phyloP scores from a whole-genome alignment of 2,329 filamentous ascomycete species.

The Metarhizium album region DNA sequence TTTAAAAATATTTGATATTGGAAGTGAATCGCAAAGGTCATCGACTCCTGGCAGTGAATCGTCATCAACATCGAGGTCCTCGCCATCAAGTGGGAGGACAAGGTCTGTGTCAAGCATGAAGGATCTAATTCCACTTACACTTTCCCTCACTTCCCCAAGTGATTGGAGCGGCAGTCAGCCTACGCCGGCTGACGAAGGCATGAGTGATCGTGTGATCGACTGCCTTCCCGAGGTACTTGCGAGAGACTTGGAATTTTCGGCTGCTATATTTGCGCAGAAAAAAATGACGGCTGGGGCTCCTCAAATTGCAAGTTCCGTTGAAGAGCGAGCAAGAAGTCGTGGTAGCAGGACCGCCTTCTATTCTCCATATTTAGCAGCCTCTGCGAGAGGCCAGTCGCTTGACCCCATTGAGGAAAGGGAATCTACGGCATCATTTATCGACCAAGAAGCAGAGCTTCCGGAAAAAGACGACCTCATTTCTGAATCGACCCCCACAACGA shows the following conservation, averaged over 20 bases:
- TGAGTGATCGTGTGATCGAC: slow-evolving; percentile 23
- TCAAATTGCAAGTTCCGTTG: slow-evolving; percentile 22
- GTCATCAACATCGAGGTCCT: slow-evolving; percentile 9
- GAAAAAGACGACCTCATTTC: slow-evolving; percentile 15
- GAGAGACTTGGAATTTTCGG: slow-evolving; percentile 39
- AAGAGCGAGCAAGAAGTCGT: slow-evolving; percentile 13
- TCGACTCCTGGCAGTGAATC: slow-evolving; percentile 2
- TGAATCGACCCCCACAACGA: slow-evolving; percentile 22
- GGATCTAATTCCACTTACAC: slow-evolving; percentile 25
- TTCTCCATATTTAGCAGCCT: slow-evolving; percentile 19
- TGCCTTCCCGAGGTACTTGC: slow-evolving; percentile 48
- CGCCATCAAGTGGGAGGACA: slow-evolving; percentile 14
- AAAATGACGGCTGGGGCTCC: slow-evolving; percentile 43
- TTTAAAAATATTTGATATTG: background rate
- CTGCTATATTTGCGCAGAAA: slow-evolving; percentile 35
- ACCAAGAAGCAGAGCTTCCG: slow-evolving; percentile 11
- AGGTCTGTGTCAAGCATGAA: slow-evolving; percentile 30
- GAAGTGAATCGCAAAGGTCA: background rate
- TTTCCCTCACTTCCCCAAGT: slow-evolving; percentile 18
- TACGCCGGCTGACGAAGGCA: slow-evolving; percentile 14
- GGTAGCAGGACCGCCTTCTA: slow-evolving; percentile 8
- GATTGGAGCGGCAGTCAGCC: slow-evolving; percentile 11
- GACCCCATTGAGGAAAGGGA: slow-evolving; percentile 25
- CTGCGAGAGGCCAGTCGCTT: slow-evolving; percentile 19
- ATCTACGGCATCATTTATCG: slow-evolving; percentile 25